Conservation (phyloP, 2,329 filamentous ascomycete species). For the Aspergillus eucalypticola region DNA sequence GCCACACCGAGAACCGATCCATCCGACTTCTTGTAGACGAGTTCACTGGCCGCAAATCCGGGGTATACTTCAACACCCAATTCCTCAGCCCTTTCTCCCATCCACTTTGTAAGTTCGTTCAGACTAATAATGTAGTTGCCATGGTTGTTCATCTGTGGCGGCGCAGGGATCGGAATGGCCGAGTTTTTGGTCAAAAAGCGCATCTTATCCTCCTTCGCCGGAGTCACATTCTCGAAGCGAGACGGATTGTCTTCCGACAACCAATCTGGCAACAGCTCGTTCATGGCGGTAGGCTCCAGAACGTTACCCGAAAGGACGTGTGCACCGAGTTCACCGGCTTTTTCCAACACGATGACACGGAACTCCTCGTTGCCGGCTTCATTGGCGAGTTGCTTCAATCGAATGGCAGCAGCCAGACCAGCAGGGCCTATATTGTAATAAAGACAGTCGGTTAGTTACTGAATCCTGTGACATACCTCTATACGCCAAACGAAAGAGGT, state of each 20-base stretch:
- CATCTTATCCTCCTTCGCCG: conserved; percentile 83
- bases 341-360: conserved; percentile 87
- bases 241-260: conserved; percentile 82
- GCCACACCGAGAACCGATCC: conserved; percentile 91
- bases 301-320: conserved; percentile 97
- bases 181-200: conserved; percentile 83
- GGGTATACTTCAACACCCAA: conserved; percentile 94
- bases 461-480: not conserved
- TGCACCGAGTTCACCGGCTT: conserved; percentile 90
- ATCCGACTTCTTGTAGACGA: conserved; percentile 79
- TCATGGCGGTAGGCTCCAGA: conserved; percentile 81
- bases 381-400: conserved; percentile 91
- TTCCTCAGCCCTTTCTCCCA: conserved; percentile 95
- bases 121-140: conserved; percentile 97
- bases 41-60: conserved; percentile 90
- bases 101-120: conserved; percentile 93
- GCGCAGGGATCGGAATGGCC: conserved; percentile 78
- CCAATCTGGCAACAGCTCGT: conserved; percentile 94
- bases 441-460: conserved; percentile 8
- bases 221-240: conserved; percentile 83
- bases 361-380: conserved; percentile 96
- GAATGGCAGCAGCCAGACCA: conserved; percentile 88
- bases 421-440: conserved; percentile 65
- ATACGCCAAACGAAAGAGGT: not conserved
- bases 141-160: conserved; percentile 97